Base-by-base conservation (phyloP, 352 stramenopile species). In the Elongisporangium prolatum region DNA sequence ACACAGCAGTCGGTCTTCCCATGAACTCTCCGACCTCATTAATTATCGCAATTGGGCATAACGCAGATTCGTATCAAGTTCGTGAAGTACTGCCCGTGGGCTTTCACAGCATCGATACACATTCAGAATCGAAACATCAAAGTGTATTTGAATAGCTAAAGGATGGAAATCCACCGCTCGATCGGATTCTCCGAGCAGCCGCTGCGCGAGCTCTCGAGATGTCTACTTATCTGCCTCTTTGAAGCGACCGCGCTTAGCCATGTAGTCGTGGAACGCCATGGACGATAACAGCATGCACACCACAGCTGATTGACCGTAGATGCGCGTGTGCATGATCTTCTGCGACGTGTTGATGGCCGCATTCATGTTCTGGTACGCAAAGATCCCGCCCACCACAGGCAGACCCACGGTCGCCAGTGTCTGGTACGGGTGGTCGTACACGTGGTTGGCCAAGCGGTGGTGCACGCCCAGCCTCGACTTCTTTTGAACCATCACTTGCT, bases 231-330 rank as follows among this genome's bases (percentile, higher is more conserved):
- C 54, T 53, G 74, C 64, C 10, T 75, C 65, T 55, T 75, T 77
- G 49, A 91, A 91, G 60, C 78, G 75, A 40, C 84, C 84, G 51
- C 66, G 82, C 56, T 77, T 80, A 14, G 67, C 58, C 84, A 94
- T 94, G 62, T 84, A 94, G 63, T 94, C 84, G 55, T 94, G 80
- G 71, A 94, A 92, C 11, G 71, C 80, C 82, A 94, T 94, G 50
- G 84, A 86, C 65, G 74, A 69, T 18, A 94, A 63, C 54, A 94
- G 69, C 53, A 94, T 50, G 22, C 85, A 65, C 2, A 94, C 80
- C 0, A 90, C 75, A 0, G 80, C 67, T n/a, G 66, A 71, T 50
- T 94, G 84, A 52, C 84, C 82, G 69, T 94, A 94, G 53, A 94
- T 87, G 57, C 84, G 82, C 51, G 84, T 88, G 71, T 91, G 75